Conservation (phyloP, 2,329 filamentous ascomycete species). For the Pseudocercospora crystallina region DNA sequence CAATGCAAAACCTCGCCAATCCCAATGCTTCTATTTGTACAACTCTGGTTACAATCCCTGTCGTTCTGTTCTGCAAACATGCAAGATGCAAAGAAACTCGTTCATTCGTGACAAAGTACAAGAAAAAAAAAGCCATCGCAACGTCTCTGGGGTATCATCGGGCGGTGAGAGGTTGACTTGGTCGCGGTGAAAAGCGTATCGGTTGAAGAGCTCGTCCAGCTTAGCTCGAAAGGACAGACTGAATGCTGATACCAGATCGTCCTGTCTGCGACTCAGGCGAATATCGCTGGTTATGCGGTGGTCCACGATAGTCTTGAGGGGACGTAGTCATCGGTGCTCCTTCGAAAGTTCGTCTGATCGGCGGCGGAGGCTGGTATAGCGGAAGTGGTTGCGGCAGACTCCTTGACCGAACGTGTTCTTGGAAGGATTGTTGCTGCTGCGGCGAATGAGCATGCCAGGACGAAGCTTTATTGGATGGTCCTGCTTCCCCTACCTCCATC, state of each 20-base stretch:
- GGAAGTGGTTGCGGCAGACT: slow-evolving; percentile 36
- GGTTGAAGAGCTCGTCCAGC: not conserved
- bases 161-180: too few species aligned
- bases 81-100: too few species aligned
- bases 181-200: too few species aligned
- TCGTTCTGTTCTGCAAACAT: too few species aligned
- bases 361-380: slow-evolving; percentile 37
- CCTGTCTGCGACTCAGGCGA: slow-evolving; percentile 28
- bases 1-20: too few species aligned
- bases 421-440: slow-evolving; percentile 16
- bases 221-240: slow-evolving; percentile 31
- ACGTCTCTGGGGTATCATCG: too few species aligned
- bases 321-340: slow-evolving; percentile 17
- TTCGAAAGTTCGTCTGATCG: slow-evolving; percentile 23
- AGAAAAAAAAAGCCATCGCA: too few species aligned
- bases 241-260: slow-evolving; percentile 32
- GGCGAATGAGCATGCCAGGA: slow-evolving; percentile 28
- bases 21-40: too few species aligned
- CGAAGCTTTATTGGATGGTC: slow-evolving; percentile 22
- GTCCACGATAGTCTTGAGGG: slow-evolving; percentile 17
- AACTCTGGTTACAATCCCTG: too few species aligned
- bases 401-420: slow-evolving; percentile 32
- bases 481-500: slow-evolving; percentile 33
- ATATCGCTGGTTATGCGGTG: slow-evolving; percentile 17
- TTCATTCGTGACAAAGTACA: too few species aligned